phyloP scores from a whole-genome alignment of 768 basidiomycete genomes.

The Filobasidium wieringae region DNA sequence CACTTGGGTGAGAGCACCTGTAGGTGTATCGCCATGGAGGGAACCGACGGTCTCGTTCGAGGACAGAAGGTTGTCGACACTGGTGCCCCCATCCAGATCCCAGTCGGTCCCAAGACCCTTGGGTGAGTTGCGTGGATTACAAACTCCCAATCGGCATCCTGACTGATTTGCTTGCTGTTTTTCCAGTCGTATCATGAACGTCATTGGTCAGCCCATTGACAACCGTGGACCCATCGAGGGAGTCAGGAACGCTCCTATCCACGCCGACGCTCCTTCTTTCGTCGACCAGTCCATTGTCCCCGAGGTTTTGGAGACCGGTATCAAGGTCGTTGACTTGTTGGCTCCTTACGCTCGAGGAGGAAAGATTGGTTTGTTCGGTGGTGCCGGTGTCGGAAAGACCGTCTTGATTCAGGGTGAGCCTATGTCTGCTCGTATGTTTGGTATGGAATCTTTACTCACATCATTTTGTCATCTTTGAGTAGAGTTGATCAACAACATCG shows the following conservation, averaged over 20 bases:
- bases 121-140: constrained; percentile 37
- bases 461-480: neutral
- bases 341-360: constrained; percentile 99
- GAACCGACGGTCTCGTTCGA: constrained; percentile 99
- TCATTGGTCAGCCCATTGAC: constrained; percentile 99
- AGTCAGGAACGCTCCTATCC: constrained; percentile 81
- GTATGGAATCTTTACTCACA: neutral
- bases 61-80: constrained; percentile 96
- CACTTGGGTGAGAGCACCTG: constrained; percentile 99
- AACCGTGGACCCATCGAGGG: constrained; percentile 98
- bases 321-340: constrained; percentile 99
- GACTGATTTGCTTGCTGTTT: neutral
- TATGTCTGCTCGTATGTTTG: neutral
- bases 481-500: constrained; percentile 99
- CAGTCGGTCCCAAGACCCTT: constrained; percentile 85
- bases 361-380: constrained; percentile 99
- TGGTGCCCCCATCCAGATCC: constrained; percentile 89
- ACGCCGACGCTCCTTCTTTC: constrained; percentile 93
- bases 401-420: constrained; percentile 69
- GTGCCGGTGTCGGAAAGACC: constrained; percentile 99
- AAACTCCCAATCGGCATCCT: neutral
- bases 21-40: constrained; percentile 99
- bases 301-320: constrained; percentile 98
- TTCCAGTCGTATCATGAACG: constrained; percentile 91
- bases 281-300: constrained; percentile 98